These are phyloP conservation scores for Geotrichum bryndzae DNA, from an alignment of 1,139 yeast species.

Conservation along the genomic window DNA sequence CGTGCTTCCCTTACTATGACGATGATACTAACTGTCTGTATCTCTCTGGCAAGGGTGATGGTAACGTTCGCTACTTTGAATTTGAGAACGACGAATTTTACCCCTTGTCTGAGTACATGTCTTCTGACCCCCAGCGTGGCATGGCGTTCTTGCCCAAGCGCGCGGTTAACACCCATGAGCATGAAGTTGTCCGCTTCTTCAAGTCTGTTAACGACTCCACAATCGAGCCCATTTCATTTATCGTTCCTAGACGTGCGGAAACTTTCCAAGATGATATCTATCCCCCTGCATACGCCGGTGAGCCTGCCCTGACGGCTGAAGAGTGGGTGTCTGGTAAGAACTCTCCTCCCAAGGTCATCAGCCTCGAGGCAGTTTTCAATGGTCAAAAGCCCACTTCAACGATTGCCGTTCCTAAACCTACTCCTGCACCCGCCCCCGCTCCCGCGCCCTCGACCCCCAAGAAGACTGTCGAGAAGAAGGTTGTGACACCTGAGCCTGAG, in stretches of 20 bases:
- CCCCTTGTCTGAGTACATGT: constrained; percentile 79
- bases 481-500: constrained; percentile 24
- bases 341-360: constrained; percentile 70
- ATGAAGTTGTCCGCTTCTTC: constrained; percentile 74
- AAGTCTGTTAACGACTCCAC: constrained; percentile 78
- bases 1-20: constrained; percentile 85
- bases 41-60: constrained; percentile 97
- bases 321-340: constrained; percentile 78
- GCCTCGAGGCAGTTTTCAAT: constrained; percentile 71
- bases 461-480: constrained; percentile 34
- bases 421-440: constrained; percentile 21
- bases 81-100: constrained; percentile 67
- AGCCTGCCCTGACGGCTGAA: constrained; percentile 69
- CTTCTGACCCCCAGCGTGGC: constrained; percentile 93
- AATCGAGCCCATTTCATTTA: constrained; percentile 85
- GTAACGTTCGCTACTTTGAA: constrained; percentile 90
- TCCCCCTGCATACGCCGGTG: constrained; percentile 80
- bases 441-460: constrained; percentile 30
- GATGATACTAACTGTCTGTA: constrained; percentile 72
- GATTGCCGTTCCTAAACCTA: constrained; percentile 28
- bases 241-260: constrained; percentile 90
- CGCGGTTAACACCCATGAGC: constrained; percentile 68
- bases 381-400: constrained; percentile 46
- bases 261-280: constrained; percentile 87
- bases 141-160: constrained; percentile 85